These are phyloP conservation scores for Balansia obtecta DNA, from an alignment of 2,329 filamentous ascomycete species.

Conservation along the genomic window DNA sequence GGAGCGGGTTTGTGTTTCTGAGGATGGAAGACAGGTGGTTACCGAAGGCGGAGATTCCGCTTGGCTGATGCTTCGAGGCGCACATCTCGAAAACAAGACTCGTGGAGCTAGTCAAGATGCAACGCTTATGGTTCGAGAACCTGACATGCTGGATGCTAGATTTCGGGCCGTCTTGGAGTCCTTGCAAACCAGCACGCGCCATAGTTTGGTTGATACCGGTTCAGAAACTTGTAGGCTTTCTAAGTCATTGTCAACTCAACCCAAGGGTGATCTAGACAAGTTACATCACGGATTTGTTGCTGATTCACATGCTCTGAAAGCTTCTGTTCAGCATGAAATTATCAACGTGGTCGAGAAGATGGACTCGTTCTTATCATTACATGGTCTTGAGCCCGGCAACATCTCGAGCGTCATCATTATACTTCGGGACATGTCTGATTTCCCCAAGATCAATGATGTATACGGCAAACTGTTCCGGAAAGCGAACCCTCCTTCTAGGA, in stretches of 20 bases:
- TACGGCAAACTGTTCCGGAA: conserved; percentile 64
- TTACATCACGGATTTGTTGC: conserved; percentile 29
- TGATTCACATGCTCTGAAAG: conserved; percentile 10
- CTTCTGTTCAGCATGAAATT: conserved; percentile 34
- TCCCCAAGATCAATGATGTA: conserved; percentile 58
- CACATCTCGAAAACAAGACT: conserved; percentile 36
- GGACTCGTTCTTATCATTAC: conserved; percentile 23
- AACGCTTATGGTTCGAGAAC: conserved; percentile 34
- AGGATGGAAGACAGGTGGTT: conserved; percentile 38
- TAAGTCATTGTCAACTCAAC: background rate
- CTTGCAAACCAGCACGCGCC: conserved; percentile 9
- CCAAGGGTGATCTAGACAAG: conserved; percentile 10
- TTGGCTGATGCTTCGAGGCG: conserved; percentile 52
- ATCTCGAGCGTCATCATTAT: conserved; percentile 52
- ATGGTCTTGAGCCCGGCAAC: conserved; percentile 16
- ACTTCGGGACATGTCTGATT: conserved; percentile 69
- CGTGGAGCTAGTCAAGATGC: conserved; percentile 5
- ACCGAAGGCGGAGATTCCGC: conserved; percentile 64
- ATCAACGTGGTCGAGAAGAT: conserved; percentile 34
- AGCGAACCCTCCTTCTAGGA: conserved; percentile 74
- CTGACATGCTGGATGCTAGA: conserved; percentile 51
- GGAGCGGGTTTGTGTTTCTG: conserved; percentile 50
- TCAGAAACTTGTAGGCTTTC: background rate
- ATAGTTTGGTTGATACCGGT: too few species aligned
- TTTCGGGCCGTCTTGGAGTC: conserved; percentile 34